Evolutionary conservation across 179 eudicot genomes (phyloP).

Genomic region (Silene coronaria): DNA sequence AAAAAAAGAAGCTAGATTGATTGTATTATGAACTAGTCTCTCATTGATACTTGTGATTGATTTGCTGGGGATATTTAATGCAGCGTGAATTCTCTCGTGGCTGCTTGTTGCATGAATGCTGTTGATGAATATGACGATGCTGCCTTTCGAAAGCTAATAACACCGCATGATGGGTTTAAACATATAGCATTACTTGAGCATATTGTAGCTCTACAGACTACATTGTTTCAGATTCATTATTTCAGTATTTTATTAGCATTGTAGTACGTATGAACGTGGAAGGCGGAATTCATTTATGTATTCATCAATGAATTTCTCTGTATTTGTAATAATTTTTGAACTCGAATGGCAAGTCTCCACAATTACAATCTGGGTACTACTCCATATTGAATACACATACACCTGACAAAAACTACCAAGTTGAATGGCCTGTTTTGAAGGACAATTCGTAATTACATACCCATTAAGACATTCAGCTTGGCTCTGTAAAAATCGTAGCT

Average conservation of each 20-base stretch:
- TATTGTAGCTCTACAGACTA: constrained; percentile 2
- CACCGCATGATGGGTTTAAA: background rate
- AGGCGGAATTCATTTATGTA: background rate
- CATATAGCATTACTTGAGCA: background rate
- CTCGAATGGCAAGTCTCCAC: no score
- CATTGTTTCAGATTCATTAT: background rate
- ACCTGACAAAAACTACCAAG: no score
- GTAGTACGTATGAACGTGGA: no score
- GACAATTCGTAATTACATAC: no score
- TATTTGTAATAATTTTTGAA: background rate
- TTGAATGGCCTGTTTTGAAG: no score
- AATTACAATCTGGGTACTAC: no score
- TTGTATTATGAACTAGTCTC: background rate
- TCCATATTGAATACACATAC: no score
- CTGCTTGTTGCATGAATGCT: background rate
- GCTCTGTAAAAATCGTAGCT: no score
- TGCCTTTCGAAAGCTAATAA: no score
- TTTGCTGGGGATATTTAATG: background rate
- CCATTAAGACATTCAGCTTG: no score
- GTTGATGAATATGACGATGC: background rate
- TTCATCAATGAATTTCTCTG: background rate
- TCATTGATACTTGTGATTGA: background rate
- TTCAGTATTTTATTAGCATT: background rate
- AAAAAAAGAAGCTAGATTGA: background rate
- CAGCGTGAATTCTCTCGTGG: background rate